Evolutionary conservation across 441 rosid genomes (phyloP).

Genomic region (Adansonia gregorii): DNA sequence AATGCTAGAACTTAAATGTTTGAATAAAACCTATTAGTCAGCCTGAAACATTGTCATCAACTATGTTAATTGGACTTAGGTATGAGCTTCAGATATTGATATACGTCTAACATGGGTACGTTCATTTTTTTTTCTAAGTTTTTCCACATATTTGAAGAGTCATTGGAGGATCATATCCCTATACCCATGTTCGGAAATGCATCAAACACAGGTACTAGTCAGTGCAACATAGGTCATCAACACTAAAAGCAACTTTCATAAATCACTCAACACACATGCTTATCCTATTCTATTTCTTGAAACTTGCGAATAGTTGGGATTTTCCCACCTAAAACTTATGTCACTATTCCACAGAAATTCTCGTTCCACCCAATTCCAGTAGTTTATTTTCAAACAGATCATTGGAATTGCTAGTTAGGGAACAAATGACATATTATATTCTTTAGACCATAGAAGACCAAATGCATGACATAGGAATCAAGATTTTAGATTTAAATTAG

Average conservation of each 20-base stretch:
- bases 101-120: too few relatives aligned
- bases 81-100: too few relatives aligned
- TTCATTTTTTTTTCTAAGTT: too few relatives aligned
- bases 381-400: slow-evolving; percentile 1
- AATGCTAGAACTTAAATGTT: not conserved
- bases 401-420: not conserved
- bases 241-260: not conserved
- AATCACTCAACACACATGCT: not conserved
- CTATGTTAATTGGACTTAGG: too few relatives aligned
- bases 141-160: too few relatives aligned
- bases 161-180: too few relatives aligned
- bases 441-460: not conserved
- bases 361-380: not conserved
- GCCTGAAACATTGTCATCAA: not conserved
- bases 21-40: not conserved
- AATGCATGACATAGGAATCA: not conserved
- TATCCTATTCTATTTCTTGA: not conserved
- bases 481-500: not conserved
- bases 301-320: not conserved
- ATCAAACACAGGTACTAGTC: too few relatives aligned
- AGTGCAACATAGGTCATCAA: not conserved
- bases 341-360: not conserved
- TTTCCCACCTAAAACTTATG: not conserved
- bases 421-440: not conserved
- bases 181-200: too few relatives aligned